Conservation (phyloP, 257 asterid species). For the Gentiana dahurica region DNA sequence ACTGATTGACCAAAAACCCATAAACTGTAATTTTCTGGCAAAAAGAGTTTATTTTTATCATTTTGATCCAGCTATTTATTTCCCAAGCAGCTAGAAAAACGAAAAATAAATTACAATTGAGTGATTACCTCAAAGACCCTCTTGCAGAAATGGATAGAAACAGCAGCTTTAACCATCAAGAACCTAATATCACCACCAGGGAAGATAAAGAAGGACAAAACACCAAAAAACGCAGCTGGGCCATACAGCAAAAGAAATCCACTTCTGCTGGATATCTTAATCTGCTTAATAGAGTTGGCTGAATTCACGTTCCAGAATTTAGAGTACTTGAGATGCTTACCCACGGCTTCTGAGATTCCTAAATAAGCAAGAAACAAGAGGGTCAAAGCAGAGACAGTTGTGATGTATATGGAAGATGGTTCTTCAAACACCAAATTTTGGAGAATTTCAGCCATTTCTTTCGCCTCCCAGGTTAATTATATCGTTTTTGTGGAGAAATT, state of each 20-base stretch:
- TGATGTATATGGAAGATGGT: conserved; percentile 31
- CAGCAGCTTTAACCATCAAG: conserved; percentile 40
- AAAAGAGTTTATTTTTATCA: too few relatives aligned
- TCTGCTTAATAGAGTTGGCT: conserved; percentile 2
- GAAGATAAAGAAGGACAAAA: conserved; percentile 34
- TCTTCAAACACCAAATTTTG: conserved; percentile 9
- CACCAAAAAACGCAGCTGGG: conserved; percentile 36
- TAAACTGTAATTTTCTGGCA: too few relatives aligned
- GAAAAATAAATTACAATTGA: background rate
- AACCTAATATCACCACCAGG: conserved; percentile 48
- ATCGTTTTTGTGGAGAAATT: background rate
- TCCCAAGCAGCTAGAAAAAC: too few relatives aligned
- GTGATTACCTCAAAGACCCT: conserved; percentile 60
- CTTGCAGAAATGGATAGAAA: conserved; percentile 56
- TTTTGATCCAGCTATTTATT: too few relatives aligned
- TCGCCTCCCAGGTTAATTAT: too few relatives aligned
- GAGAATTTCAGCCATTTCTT: background rate
- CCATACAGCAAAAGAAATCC: conserved; percentile 44
- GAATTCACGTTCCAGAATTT: conserved; percentile 26
- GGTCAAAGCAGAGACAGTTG: conserved; percentile 24
- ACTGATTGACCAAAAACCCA: too few relatives aligned
- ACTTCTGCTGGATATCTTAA: conserved; percentile 17
- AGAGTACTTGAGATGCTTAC: conserved; percentile 41
- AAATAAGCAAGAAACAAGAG: conserved; percentile 20
- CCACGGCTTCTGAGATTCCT: conserved; percentile 40